Evolutionary conservation across 2,329 filamentous ascomycete species (phyloP), one percentile per base, ranked within the genome.

Genomic region (Fonsecaea pedrosoi): DNA sequence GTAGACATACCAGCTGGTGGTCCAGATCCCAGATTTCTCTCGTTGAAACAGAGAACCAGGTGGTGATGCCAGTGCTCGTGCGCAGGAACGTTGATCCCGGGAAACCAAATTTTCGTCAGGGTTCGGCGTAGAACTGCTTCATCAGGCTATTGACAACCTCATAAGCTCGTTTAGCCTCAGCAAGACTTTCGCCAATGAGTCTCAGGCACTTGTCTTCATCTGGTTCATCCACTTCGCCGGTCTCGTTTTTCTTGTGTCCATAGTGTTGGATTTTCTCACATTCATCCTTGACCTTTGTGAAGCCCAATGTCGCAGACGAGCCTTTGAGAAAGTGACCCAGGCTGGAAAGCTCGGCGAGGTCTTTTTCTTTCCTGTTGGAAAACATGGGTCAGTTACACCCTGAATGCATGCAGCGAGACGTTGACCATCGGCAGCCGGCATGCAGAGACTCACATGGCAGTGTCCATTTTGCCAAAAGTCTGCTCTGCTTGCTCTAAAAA

Each of bases 181-280:
- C 81, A 69, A 98, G 85, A 7, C 89, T 92, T 54, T 88, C 86
- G 71, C 83, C 83, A 75, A 96, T 92, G 68, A 87, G 87, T 69
- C 85, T 79, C 40, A 97, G 83, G 74, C 90, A 92, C 57, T 87
- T 81, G 2, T 88, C 82, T 67, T 89, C 84, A 74, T 96, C 88
- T 1, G 83, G 81, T 76, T 92, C 88, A 64, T 87, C 84, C 48
- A 83, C 81, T 5, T 83, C 85, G 50, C 93, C 93, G 53, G 91
- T 89, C 67, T 92, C 87, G 73, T 94, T 93, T 80, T 94, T 92
- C 74, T 86, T 84, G 75, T 91, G 90, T 72, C 94, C 94, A 77
- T 89, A 96, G 76, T 96, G 90, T 80, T 99, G 94, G 75, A 99
- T 97, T 84, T 96, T 93, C 81, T 98, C 94, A 82, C 95, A 99